These are phyloP conservation scores for Suhomyces bribrorum DNA, from an alignment of 1,139 yeast genomes.

Conservation along the genomic window DNA sequence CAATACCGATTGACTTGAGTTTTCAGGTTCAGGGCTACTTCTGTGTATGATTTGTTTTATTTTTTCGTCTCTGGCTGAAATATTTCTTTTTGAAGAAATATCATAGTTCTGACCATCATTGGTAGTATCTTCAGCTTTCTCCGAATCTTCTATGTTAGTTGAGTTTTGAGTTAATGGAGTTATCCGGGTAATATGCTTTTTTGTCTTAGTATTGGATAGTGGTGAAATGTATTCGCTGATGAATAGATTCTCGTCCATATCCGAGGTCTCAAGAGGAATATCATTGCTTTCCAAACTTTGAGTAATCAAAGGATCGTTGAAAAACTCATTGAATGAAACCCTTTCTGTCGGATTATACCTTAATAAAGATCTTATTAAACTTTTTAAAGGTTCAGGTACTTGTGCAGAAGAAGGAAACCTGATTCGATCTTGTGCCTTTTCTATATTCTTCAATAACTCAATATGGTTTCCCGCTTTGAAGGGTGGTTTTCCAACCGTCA, in stretches of 20 bases:
- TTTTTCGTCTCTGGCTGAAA: conserved; percentile 38
- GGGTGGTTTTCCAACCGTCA: conserved; percentile 95
- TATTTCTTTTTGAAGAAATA: not conserved
- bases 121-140: not conserved
- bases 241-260: conserved; percentile 74
- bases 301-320: conserved; percentile 58
- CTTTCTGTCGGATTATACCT: conserved; percentile 86
- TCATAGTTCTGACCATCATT: not conserved
- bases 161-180: conserved; percentile 5
- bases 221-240: conserved; percentile 74
- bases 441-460: conserved; percentile 82
- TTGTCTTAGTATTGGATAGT: conserved; percentile 23
- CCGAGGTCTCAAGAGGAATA: conserved; percentile 65
- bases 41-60: conserved; percentile 45
- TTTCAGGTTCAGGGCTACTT: conserved; percentile 47
- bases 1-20: conserved; percentile 27
- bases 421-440: conserved; percentile 74
- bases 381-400: conserved; percentile 63
- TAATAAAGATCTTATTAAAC: conserved; percentile 70
- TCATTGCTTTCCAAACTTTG: conserved; percentile 49
- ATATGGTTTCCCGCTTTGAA: conserved; percentile 91
- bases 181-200: conserved; percentile 21
- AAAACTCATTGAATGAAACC: conserved; percentile 84
- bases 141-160: not conserved
- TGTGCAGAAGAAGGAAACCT: conserved; percentile 66